Evolutionary conservation across 2,329 filamentous ascomycete genomes (phyloP).

Genomic region (Thyridium curvatum): DNA sequence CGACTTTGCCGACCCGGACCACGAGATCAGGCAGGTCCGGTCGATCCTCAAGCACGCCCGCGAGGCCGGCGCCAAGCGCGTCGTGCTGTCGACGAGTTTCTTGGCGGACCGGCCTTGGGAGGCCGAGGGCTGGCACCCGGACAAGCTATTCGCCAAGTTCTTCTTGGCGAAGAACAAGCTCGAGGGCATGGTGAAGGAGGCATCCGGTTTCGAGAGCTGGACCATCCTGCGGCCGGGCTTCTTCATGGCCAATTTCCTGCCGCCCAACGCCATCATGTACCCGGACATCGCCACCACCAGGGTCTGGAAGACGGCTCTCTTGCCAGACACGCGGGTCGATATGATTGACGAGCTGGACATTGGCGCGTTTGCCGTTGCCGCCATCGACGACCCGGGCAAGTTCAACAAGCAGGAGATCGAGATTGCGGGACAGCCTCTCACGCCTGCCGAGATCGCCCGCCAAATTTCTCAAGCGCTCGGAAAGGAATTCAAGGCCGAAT

Average conservation of each 20-base stretch:
- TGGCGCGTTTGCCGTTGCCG: slow-evolving; percentile 34
- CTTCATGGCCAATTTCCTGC: slow-evolving; percentile 45
- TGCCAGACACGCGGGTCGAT: slow-evolving; percentile 27
- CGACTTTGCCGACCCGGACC: slow-evolving; percentile 19
- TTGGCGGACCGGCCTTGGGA: slow-evolving; percentile 19
- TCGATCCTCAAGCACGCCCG: slow-evolving; percentile 28
- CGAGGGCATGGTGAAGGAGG: slow-evolving; percentile 27
- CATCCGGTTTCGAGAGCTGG: slow-evolving; percentile 31
- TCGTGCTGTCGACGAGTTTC: slow-evolving; percentile 28
- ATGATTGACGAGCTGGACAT: slow-evolving; percentile 41
- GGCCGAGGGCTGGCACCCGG: slow-evolving; percentile 16
- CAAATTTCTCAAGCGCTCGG: background rate
- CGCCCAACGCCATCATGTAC: slow-evolving; percentile 32
- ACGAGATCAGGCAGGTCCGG: slow-evolving; percentile 21
- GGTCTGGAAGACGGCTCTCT: slow-evolving; percentile 27
- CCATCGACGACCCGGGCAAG: slow-evolving; percentile 19
- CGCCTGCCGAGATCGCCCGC: background rate
- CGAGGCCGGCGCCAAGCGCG: slow-evolving; percentile 26
- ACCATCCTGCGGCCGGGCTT: slow-evolving; percentile 42
- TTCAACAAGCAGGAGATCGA: slow-evolving; percentile 6
- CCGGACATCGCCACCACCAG: slow-evolving; percentile 29
- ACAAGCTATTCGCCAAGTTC: slow-evolving; percentile 18
- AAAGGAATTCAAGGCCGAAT: slow-evolving; percentile 2
- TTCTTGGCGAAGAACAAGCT: slow-evolving; percentile 32
- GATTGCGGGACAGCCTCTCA: slow-evolving; percentile 4